phyloP scores from a whole-genome alignment of 106 monocot genomes.

The Dendrobium huoshanense region DNA sequence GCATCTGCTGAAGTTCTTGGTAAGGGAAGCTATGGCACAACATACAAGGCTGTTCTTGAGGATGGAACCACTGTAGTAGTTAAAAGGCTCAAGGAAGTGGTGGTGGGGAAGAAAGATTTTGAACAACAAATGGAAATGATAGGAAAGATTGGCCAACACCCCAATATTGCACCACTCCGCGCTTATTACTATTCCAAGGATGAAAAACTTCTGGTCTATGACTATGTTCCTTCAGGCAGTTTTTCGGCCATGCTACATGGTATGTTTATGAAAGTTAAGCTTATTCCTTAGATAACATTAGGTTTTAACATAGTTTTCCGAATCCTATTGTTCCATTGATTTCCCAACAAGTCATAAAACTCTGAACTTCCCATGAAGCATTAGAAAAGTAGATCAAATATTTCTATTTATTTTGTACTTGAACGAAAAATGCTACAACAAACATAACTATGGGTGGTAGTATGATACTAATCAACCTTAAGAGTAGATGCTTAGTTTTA shows the following conservation, averaged over 20 bases:
- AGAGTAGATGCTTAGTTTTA: not conserved
- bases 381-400: not conserved
- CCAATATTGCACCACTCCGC: conserved; percentile 66
- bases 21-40: conserved; percentile 92
- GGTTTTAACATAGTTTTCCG: not conserved
- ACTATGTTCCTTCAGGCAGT: conserved; percentile 61
- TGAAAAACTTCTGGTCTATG: conserved; percentile 94
- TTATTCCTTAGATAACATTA: not conserved
- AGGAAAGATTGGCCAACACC: conserved; percentile 68
- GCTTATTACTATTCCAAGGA: conserved; percentile 98
- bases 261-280: conserved; percentile 22
- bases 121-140: conserved; percentile 95
- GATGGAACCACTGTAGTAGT: conserved; percentile 91
- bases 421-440: not conserved
- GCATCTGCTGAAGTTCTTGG: conserved; percentile 98
- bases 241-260: conserved; percentile 69
- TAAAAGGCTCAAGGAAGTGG: conserved; percentile 87
- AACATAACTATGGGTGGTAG: not conserved
- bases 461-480: not conserved
- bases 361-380: not conserved
- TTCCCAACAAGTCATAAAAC: not conserved
- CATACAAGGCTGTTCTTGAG: conserved; percentile 92
- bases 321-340: not conserved
- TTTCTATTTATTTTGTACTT: not conserved
- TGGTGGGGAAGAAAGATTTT: conserved; percentile 83